Evolutionary conservation across 805 yeast genomes (phyloP).

Genomic region (Cyberlindnera veronae): DNA sequence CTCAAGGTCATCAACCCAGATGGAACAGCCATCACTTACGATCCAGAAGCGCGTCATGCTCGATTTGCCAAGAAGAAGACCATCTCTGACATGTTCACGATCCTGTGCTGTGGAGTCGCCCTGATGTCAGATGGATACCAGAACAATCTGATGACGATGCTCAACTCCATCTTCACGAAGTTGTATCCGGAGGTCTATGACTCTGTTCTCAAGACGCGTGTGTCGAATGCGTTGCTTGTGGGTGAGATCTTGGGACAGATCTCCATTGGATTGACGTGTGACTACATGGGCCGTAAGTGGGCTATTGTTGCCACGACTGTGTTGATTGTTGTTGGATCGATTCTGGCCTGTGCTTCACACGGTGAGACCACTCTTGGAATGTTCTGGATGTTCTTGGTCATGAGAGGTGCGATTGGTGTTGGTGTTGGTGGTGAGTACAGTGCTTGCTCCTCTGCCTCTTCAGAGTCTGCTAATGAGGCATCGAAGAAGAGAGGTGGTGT

Average conservation of each 20-base stretch:
- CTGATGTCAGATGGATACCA: slow-evolving; percentile 77
- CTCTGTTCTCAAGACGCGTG: slow-evolving; percentile 52
- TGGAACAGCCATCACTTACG: slow-evolving; percentile 16
- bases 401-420: slow-evolving; percentile 72
- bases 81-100: slow-evolving; percentile 38
- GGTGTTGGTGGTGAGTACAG: slow-evolving; percentile 81
- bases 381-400: slow-evolving; percentile 75
- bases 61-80: slow-evolving; percentile 28
- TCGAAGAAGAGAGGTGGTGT: slow-evolving; percentile 61
- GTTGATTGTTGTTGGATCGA: slow-evolving; percentile 60
- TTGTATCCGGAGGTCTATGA: slow-evolving; percentile 37
- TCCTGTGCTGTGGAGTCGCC: slow-evolving; percentile 66
- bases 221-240: slow-evolving; percentile 64
- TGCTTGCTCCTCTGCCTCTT: slow-evolving; percentile 62
- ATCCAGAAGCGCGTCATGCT: slow-evolving; percentile 20
- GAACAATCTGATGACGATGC: slow-evolving; percentile 70
- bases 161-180: slow-evolving; percentile 52
- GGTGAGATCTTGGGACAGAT: slow-evolving; percentile 73
- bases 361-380: slow-evolving; percentile 54
- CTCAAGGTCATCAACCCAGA: slow-evolving; percentile 12
- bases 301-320: slow-evolving; percentile 65
- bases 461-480: slow-evolving; percentile 72
- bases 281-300: slow-evolving; percentile 64
- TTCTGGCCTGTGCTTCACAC: slow-evolving; percentile 67
- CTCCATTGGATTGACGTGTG: slow-evolving; percentile 60